Evolutionary conservation across 176 grass and related monocot genomes (phyloP), one percentile per base, ranked within the genome.

Genomic region (Miscanthus lutarioriparius): DNA sequence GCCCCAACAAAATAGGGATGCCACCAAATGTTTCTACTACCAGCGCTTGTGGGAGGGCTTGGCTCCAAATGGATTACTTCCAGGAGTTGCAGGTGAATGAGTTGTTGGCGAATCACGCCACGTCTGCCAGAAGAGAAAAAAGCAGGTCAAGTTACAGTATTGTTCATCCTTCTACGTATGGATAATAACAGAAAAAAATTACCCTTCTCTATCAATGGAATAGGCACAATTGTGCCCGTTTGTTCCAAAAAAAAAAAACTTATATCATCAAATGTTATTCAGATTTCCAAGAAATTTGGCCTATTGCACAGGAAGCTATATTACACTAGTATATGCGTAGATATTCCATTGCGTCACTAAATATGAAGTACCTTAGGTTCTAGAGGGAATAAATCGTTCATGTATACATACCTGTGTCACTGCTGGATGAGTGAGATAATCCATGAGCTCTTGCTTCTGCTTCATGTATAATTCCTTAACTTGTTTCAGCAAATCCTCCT

Each of bases 401-500:
- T 76, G 39, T 45, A 28, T 59, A 33, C 37, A 68, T 72, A 97
- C 92, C 92, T 90, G 85, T 85, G 70, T 16, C 64, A 80, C 47
- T 32, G 37, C 37, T 53, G 74, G 58, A 35, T 37, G 76, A 72
- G 81, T 37, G 17, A 89, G 40, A 84, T 90, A 91, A 30, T 84
- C 78, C 69, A 84, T 59, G 79, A 91, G 47, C 73, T 97, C 84
- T 75, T 92, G 74, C 85, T 92, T 97, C 85, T 92, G 76, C 76
- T 67, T 70, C 54, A 20, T 70, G 43, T 92, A 94, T 80, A 84
- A 89, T 43, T 72, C 74, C 81, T 94, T 92, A 33, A 22, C 86
- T 61, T 86, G 51, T 13, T 72, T 89, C 72, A 94, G 74, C 74
- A 97, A 69, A 81, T 78, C 87, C 83, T 89, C 95, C 89, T 97